Evolutionary conservation across 352 stramenopile genomes (phyloP).

Genomic region (Pythium angustatum): DNA sequence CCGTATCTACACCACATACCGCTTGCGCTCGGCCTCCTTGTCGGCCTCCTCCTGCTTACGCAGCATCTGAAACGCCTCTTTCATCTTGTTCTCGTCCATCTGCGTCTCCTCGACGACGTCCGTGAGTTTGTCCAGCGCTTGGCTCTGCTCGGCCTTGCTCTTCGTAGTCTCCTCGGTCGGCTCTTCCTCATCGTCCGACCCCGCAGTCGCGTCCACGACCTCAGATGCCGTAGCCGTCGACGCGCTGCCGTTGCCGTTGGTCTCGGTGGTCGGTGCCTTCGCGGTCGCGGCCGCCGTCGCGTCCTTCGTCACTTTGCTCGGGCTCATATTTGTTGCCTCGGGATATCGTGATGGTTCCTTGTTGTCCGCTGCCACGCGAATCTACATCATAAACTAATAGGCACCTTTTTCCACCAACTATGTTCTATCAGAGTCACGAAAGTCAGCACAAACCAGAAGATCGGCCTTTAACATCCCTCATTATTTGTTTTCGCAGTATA

Average conservation of each 20-base stretch:
- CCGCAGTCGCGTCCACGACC: constrained; percentile 22
- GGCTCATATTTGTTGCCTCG: constrained; percentile 51
- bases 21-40: constrained; percentile 74
- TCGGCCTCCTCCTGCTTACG: constrained; percentile 82
- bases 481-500: constrained; percentile 10
- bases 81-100: constrained; percentile 90
- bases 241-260: constrained; percentile 16
- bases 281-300: neutral
- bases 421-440: too few relatives aligned
- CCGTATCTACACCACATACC: constrained; percentile 26
- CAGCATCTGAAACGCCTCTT: constrained; percentile 72
- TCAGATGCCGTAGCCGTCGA: neutral
- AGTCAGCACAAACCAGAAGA: too few relatives aligned
- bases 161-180: constrained; percentile 52
- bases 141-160: constrained; percentile 83
- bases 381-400: constrained; percentile 2
- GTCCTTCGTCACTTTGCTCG: constrained; percentile 32
- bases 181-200: constrained; percentile 60
- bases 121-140: constrained; percentile 82
- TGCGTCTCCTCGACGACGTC: constrained; percentile 86
- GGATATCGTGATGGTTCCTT: neutral
- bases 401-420: too few relatives aligned
- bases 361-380: neutral
- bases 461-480: constrained; percentile 14
- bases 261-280: constrained; percentile 2